phyloP scores from a whole-genome alignment of 768 basidiomycete genomes.

The Panaeolus cyanescens region DNA sequence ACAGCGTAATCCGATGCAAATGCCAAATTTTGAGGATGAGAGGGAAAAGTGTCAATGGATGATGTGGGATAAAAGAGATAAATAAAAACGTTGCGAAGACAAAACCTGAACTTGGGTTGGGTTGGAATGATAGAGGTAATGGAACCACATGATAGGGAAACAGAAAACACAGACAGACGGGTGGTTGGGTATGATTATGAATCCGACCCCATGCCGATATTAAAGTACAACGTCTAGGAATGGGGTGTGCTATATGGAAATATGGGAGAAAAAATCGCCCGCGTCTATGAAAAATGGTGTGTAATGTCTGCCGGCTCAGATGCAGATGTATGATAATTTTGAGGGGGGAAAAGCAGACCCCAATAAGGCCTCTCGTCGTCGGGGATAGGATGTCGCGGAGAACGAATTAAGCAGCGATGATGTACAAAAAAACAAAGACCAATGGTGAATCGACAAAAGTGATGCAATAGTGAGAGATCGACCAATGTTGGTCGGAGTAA shows the following conservation, averaged over 20 bases:
- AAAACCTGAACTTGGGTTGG: neutral
- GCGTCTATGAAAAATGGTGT: neutral
- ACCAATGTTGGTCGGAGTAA: neutral
- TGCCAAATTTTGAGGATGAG: constrained; percentile 2
- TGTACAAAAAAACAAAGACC: constrained; percentile 3
- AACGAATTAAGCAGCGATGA: constrained; percentile 2
- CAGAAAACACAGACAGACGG: neutral
- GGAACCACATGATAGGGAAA: neutral
- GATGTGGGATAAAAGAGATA: neutral
- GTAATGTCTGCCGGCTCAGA: neutral
- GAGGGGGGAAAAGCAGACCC: neutral
- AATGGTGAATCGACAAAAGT: neutral
- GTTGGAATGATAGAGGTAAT: neutral
- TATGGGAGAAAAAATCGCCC: constrained; percentile 2
- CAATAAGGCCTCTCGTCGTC: neutral
- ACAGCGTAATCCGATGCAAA: neutral
- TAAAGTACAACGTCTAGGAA: neutral
- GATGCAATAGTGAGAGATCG: neutral
- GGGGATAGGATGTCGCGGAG: neutral
- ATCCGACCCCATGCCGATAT: constrained; percentile 2
- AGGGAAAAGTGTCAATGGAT: neutral
- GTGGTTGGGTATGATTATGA: neutral
- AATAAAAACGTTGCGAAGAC: neutral
- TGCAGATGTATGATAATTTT: constrained; percentile 3
- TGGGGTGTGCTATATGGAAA: neutral